Percentiles rank a stretch among this genome's conserved stretches.
Evolutionary conservation across 306 rosid species (phyloP).

Genomic region (Vicia sativa): DNA sequence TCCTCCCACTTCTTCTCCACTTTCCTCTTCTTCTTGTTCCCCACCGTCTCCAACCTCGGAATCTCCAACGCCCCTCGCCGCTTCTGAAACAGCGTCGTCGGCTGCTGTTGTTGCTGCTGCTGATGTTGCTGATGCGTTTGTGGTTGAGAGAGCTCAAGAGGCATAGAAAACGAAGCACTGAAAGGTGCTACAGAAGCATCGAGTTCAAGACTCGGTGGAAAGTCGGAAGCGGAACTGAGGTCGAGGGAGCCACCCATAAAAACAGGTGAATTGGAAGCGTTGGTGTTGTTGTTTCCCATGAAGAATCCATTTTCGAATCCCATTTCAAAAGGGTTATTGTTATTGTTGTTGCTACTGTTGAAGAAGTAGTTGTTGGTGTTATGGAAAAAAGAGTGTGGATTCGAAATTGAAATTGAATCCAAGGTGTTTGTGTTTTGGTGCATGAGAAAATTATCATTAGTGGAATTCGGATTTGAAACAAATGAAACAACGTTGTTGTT

Average conservation of each 20-base stretch:
- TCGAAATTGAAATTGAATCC: conserved; percentile 42
- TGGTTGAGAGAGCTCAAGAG: conserved; percentile 59
- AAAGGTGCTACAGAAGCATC: conserved; percentile 34
- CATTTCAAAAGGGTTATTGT: conserved; percentile 51
- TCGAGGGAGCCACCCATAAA: conserved; percentile 48
- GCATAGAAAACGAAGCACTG: conserved; percentile 51
- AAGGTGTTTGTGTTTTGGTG: conserved; percentile 43
- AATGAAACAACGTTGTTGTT: conserved; percentile 21
- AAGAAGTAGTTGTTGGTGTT: conserved; percentile 12
- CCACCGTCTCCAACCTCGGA: conserved; percentile 48
- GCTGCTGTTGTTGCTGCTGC: background rate
- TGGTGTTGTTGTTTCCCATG: conserved; percentile 11
- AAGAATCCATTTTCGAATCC: conserved; percentile 54
- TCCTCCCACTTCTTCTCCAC: conserved; percentile 52
- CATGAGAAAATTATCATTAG: conserved; percentile 42
- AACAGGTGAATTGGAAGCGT: conserved; percentile 45
- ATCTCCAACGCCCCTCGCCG: conserved; percentile 54
- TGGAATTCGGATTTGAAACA: conserved; percentile 41
- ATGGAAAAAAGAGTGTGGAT: conserved; percentile 48
- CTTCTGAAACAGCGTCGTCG: conserved; percentile 84
- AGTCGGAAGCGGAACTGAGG: conserved; percentile 53
- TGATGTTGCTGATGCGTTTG: background rate
- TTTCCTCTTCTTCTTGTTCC: conserved; percentile 46
- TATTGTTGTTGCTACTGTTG: conserved; percentile 12
- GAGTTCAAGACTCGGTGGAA: conserved; percentile 49